Evolutionary conservation across 2,329 filamentous ascomycete genomes (phyloP), one percentile per base, ranked within the genome.

Genomic region (Nemania abortiva): DNA sequence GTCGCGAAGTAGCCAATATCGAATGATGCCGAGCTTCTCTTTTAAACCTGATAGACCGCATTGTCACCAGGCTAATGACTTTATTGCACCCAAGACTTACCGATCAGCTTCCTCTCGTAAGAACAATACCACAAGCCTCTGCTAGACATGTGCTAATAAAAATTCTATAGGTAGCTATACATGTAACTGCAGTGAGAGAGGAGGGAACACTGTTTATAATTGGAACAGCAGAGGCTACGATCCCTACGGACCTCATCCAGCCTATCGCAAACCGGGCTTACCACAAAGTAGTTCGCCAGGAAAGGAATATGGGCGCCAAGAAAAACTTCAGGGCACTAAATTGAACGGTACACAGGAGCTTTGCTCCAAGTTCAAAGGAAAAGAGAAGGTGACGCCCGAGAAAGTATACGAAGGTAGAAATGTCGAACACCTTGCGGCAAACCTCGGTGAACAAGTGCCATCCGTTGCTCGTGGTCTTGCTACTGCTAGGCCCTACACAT

Each of bases 181-280:
- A 6, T 31, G 18, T 24, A 47, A 45, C 18, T 58, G 29, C 13
- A 31, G 24, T 6, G 39, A 11, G 27, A 58, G 56, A 24, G 39
- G 22, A 49, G 24, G 24, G 13, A 47, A 31, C 3, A 11, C 27
- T 20, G 49, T 63, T n/a, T 29, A 18, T 9, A 63, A 60, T 37
- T 60, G 42, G 45, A 49, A 60, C n/a, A 15, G 27, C 7, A 34
- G 29, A 50, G 45, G 42, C 18, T 60, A 60, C 57, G 42, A 50
- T 18, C 42, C 42, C 7, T 27, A 22, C n/a, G 45, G 10, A 15
- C 57, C 42, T 18, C 27, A 37, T 24, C 57, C 57, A 22, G 9
- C 13, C 9, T 60, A 60, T 24, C n/a, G 27, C 24, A 24, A 13
- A 18, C 18, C 9, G 6, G 10, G 18, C 22, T 18, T 0, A 6